Conservation (phyloP, 176 grass and related monocot genomes). For the Ensete ventricosum region DNA sequence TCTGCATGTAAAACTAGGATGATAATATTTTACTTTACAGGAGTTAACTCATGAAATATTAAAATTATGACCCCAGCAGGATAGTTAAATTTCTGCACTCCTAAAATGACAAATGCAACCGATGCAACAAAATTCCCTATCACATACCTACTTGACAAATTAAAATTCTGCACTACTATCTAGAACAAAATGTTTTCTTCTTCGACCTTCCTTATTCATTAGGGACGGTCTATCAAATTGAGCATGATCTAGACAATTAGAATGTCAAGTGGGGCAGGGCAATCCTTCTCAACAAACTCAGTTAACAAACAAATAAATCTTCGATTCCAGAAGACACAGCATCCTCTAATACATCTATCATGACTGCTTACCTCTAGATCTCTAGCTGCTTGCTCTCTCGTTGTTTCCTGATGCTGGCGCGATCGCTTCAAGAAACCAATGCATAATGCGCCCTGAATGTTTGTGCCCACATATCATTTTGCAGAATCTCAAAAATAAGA, state of each 20-base stretch:
- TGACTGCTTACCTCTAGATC: conserved; percentile 53
- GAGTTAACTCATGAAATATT: not conserved
- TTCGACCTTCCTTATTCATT: not conserved
- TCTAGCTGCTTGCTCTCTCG: conserved; percentile 65
- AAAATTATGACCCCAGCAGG: no score
- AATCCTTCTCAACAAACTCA: not conserved
- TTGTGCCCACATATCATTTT: conserved; percentile 20
- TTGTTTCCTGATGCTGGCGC: conserved; percentile 56
- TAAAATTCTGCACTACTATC: not conserved
- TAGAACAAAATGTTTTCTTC: not conserved
- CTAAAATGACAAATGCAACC: no score
- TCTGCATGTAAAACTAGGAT: not conserved
- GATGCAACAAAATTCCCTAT: no score
- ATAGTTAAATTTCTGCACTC: no score
- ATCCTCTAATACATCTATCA: no score
- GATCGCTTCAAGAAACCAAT: conserved; percentile 65
- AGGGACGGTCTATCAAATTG: not conserved
- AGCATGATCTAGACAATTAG: not conserved
- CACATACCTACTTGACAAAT: not conserved
- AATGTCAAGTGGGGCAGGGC: not conserved
- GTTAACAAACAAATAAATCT: no score
- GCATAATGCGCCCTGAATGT: conserved; percentile 70
- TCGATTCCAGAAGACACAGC: no score
- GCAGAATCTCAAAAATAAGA: not conserved
- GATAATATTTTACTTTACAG: not conserved